A percentile compares a stretch with the other conserved stretches of the same genome.
Evolutionary conservation across 2,329 filamentous ascomycete genomes (phyloP).

Genomic region (Ascochyta clinopodiicola): DNA sequence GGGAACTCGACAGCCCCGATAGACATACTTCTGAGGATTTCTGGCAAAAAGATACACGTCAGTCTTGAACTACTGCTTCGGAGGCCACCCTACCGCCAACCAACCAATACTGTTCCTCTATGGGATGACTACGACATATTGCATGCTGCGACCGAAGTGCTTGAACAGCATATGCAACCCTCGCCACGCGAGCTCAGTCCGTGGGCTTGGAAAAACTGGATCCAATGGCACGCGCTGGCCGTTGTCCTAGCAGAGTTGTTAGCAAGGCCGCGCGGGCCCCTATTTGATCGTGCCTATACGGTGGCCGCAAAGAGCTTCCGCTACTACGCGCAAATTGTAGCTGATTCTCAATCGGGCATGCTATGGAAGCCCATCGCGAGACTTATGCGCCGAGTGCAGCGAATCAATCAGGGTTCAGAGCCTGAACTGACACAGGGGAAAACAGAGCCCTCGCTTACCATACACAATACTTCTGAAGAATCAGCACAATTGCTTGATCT

Average conservation of each 20-base stretch:
- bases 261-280: not conserved
- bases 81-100: slow-evolving; percentile 11
- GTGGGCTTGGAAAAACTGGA: slow-evolving; percentile 25
- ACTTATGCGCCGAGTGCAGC: slow-evolving; percentile 19
- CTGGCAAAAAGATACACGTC: slow-evolving; percentile 3
- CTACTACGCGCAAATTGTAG: slow-evolving; percentile 14
- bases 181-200: slow-evolving; percentile 3
- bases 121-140: slow-evolving; percentile 18
- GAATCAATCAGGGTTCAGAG: not conserved
- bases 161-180: slow-evolving; percentile 13
- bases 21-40: not conserved
- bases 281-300: slow-evolving; percentile 8
- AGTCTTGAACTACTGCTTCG: slow-evolving; percentile 13
- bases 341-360: slow-evolving; percentile 18
- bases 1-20: not conserved
- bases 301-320: slow-evolving; percentile 4
- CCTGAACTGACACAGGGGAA: not conserved
- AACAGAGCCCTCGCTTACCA: no score
- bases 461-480: no score
- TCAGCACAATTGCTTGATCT: no score
- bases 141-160: slow-evolving; percentile 4
- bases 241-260: slow-evolving; percentile 20
- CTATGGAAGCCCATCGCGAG: slow-evolving; percentile 23
- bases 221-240: slow-evolving; percentile 24
- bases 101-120: slow-evolving; percentile 7